Evolutionary conservation across 306 rosid genomes (phyloP).

Genomic region (Cicer pinnatifidum): DNA sequence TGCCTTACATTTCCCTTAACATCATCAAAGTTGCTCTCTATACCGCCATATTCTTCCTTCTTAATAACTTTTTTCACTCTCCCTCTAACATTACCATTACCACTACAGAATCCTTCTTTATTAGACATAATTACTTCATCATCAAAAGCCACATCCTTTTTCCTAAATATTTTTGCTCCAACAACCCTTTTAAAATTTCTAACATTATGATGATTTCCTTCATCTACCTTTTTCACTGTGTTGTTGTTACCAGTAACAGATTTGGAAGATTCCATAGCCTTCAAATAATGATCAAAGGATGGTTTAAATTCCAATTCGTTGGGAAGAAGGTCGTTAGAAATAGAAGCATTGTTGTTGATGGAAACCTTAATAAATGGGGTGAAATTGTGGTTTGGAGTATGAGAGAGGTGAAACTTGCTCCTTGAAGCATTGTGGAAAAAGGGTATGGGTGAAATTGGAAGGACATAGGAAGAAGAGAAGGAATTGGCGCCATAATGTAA

Average conservation of each 20-base stretch:
- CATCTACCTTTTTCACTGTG: conserved; percentile 40
- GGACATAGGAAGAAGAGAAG: conserved; percentile 43
- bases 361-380: conserved; percentile 48
- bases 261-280: conserved; percentile 70
- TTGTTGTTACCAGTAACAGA: conserved; percentile 50
- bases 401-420: conserved; percentile 27
- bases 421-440: conserved; percentile 43
- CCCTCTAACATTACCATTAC: conserved; percentile 35
- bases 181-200: conserved; percentile 33
- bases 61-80: conserved; percentile 37
- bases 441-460: conserved; percentile 52
- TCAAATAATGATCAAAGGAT: conserved; percentile 78
- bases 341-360: conserved; percentile 52
- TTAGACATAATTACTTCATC: conserved; percentile 9
- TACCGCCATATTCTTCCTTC: conserved; percentile 42
- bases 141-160: conserved; percentile 39
- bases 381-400: conserved; percentile 37
- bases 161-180: conserved; percentile 34
- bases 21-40: conserved; percentile 41
- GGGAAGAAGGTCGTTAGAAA: conserved; percentile 45
- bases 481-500: conserved; percentile 42
- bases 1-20: conserved; percentile 45
- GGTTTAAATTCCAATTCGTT: conserved; percentile 73
- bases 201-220: conserved; percentile 3
- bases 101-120: conserved; percentile 36